phyloP scores from a whole-genome alignment of 1,284 basidiomycete species.

The Irpex sp. region DNA sequence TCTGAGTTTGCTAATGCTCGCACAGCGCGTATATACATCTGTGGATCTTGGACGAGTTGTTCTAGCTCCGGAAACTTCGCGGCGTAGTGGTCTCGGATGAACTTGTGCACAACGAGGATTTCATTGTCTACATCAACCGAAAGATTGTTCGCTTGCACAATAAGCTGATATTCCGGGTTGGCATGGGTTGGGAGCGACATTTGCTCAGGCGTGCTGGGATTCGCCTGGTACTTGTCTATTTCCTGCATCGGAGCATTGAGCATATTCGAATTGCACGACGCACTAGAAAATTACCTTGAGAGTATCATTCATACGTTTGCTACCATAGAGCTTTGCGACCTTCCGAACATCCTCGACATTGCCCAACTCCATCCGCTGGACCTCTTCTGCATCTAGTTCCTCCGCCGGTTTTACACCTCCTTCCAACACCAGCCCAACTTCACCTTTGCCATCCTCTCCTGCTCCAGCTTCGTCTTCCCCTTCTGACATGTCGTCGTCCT shows the following conservation, averaged over 20 bases:
- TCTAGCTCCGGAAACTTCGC: constrained; percentile 97
- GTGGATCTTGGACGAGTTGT: constrained; percentile 88
- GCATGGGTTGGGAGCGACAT: constrained; percentile 81
- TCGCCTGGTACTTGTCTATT: constrained; percentile 81
- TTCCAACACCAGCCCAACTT: constrained; percentile 70
- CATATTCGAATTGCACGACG: not conserved
- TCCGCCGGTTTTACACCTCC: constrained; percentile 92
- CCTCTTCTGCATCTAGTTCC: constrained; percentile 89
- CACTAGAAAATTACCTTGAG: constrained; percentile 57
- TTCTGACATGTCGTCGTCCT: constrained; percentile 50
- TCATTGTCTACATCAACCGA: constrained; percentile 99
- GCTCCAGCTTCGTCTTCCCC: constrained; percentile 36
- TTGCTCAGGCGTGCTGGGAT: constrained; percentile 74
- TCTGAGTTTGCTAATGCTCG: constrained; percentile 84
- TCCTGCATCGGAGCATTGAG: constrained; percentile 48
- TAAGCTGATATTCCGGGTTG: constrained; percentile 94
- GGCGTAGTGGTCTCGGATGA: constrained; percentile 97
- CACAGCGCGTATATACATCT: constrained; percentile 92
- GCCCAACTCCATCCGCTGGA: constrained; percentile 87
- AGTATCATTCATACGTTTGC: constrained; percentile 82
- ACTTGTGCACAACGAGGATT: constrained; percentile 97
- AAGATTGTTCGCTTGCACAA: constrained; percentile 96
- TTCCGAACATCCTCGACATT: constrained; percentile 80
- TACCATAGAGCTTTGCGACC: constrained; percentile 86
- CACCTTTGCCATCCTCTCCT: constrained; percentile 37